A percentile compares a stretch with the other conserved stretches of the same genome.
Evolutionary conservation across 2,329 filamentous ascomycete species (phyloP).

Genomic region (Xylariales sp.): DNA sequence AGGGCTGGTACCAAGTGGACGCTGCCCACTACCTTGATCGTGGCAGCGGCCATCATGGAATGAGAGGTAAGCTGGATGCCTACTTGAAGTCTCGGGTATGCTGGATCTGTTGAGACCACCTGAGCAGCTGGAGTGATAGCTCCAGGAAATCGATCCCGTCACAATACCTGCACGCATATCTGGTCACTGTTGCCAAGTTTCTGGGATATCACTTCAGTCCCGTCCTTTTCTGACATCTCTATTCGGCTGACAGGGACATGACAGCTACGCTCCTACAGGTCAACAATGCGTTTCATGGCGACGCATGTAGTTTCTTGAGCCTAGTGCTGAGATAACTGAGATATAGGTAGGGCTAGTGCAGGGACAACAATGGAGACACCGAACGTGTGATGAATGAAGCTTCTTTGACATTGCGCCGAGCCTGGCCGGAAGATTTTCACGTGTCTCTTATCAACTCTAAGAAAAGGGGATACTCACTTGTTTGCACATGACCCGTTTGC

Average conservation of each 20-base stretch:
- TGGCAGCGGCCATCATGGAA: slow-evolving; percentile 43
- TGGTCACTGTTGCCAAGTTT: slow-evolving; percentile 66
- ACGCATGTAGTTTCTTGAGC: slow-evolving; percentile 60
- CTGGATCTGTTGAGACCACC: not conserved
- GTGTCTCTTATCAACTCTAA: slow-evolving; percentile 70
- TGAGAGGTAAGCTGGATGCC: slow-evolving; percentile 58
- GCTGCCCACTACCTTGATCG: slow-evolving; percentile 58
- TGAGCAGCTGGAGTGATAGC: slow-evolving; percentile 12
- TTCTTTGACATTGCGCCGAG: slow-evolving; percentile 36
- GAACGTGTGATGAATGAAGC: no score
- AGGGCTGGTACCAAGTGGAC: slow-evolving; percentile 55
- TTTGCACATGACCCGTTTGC: slow-evolving; percentile 44
- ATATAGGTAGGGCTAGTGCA: no score
- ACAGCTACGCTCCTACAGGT: slow-evolving; percentile 67
- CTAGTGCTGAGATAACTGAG: no score
- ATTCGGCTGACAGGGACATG: slow-evolving; percentile 52
- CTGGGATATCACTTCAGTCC: slow-evolving; percentile 70
- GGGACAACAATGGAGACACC: no score
- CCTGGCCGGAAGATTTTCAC: slow-evolving; percentile 69
- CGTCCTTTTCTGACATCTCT: slow-evolving; percentile 76
- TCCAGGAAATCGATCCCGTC: slow-evolving; percentile 51
- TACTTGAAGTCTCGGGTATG: slow-evolving; percentile 56
- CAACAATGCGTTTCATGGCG: slow-evolving; percentile 71
- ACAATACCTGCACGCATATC: slow-evolving; percentile 64
- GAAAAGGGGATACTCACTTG: slow-evolving; percentile 49